Conservation (phyloP, 2,329 filamentous ascomycete genomes). For the Neonectria neomacrospora region DNA sequence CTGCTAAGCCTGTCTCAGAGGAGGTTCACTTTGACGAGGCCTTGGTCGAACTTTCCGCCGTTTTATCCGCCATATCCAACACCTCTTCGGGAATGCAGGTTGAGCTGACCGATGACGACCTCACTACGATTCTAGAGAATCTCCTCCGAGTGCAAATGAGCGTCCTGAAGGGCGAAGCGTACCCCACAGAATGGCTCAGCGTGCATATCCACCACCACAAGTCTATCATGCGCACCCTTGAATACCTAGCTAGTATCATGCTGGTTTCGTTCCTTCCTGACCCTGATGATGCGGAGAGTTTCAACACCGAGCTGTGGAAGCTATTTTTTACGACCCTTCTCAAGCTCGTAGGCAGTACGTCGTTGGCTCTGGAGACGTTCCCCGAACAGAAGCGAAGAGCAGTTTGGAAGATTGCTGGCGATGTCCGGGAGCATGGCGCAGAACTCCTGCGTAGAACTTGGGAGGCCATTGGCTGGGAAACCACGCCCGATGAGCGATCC, state of each 20-base stretch:
- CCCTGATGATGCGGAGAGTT: conserved; percentile 89
- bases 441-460: conserved; percentile 86
- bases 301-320: conserved; percentile 95
- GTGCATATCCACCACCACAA: conserved; percentile 93
- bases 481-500: conserved; percentile 78
- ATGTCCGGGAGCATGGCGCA: conserved; percentile 91
- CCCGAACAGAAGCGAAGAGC: conserved; percentile 95
- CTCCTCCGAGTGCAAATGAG: conserved; percentile 88
- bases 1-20: conserved; percentile 73
- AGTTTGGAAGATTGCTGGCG: conserved; percentile 98
- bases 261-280: conserved; percentile 87
- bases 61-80: conserved; percentile 84
- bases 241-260: conserved; percentile 82
- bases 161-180: conserved; percentile 88
- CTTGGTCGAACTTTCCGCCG: conserved; percentile 86
- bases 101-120: conserved; percentile 78
- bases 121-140: conserved; percentile 79
- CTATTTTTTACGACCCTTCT: conserved; percentile 90
- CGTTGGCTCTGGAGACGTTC: conserved; percentile 91
- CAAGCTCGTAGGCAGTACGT: conserved; percentile 88
- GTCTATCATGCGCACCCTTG: conserved; percentile 85
- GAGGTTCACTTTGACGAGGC: conserved; percentile 80
- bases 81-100: conserved; percentile 77
- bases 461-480: conserved; percentile 98
- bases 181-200: conserved; percentile 90